phyloP scores from a whole-genome alignment of 2,329 filamentous ascomycete genomes.

The Botrytis deweyae region DNA sequence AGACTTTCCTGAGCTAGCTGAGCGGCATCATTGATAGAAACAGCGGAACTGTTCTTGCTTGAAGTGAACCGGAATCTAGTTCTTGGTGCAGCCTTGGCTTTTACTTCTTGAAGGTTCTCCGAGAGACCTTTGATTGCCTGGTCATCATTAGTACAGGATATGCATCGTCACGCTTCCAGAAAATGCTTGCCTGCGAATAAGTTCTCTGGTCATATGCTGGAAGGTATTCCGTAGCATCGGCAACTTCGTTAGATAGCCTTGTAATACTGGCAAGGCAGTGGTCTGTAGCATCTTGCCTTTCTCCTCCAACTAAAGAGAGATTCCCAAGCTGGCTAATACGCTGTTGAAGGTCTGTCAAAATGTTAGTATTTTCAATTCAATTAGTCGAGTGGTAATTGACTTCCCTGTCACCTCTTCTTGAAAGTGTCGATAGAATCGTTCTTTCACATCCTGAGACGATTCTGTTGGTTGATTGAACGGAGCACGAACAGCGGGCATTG shows the following conservation, averaged over 20 bases:
- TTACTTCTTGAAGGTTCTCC: slow-evolving; percentile 72
- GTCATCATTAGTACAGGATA: slow-evolving; percentile 40
- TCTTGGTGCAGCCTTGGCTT: slow-evolving; percentile 67
- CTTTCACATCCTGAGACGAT: slow-evolving; percentile 54
- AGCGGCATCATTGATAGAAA: slow-evolving; percentile 56
- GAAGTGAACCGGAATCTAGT: slow-evolving; percentile 82
- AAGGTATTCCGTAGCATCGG: slow-evolving; percentile 77
- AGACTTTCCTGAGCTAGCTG: slow-evolving; percentile 50
- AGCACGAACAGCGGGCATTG: slow-evolving; percentile 11
- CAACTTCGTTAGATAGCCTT: slow-evolving; percentile 77
- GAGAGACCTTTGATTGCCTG: slow-evolving; percentile 74
- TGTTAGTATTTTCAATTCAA: slow-evolving; percentile 2
- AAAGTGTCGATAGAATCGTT: slow-evolving; percentile 83
- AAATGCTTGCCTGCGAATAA: slow-evolving; percentile 66
- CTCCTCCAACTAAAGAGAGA: slow-evolving; percentile 63
- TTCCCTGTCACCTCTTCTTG: slow-evolving; percentile 70
- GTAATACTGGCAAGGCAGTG: slow-evolving; percentile 77
- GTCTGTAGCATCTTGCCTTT: slow-evolving; percentile 78
- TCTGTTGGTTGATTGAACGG: slow-evolving; percentile 28
- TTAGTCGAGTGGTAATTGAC: slow-evolving; percentile 33
- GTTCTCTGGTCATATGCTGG: slow-evolving; percentile 87
- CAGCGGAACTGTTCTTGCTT: slow-evolving; percentile 53
- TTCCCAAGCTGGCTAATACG: slow-evolving; percentile 68
- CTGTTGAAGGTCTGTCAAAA: slow-evolving; percentile 65
- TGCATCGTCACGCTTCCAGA: not conserved